Evolutionary conservation across 208 protist species (phyloP), one percentile per base, ranked within the genome.

Genomic region (Trypanosoma conorhini): DNA sequence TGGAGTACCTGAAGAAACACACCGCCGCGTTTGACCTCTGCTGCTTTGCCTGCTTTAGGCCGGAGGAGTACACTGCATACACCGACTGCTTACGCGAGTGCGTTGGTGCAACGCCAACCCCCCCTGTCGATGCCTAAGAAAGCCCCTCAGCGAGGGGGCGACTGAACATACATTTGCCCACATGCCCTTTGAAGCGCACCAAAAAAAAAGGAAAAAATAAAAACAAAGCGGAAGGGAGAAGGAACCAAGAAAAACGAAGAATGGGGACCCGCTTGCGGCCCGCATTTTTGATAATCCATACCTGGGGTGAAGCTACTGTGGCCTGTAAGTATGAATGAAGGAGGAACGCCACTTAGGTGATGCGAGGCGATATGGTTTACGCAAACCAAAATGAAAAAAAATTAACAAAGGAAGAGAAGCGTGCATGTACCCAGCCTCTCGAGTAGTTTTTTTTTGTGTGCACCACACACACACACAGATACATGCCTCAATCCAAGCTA

Each of bases 21-120:
- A 48, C 17, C 7, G 48, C 60, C 28, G 54, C 57, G 0, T 12
- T 91, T 8, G 85, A 87, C 62, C 38, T 80, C 31, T 78, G 85
- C 30, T 83, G 79, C 58, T 92, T 94, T 59, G 79, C 82, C 1
- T 89, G 79, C 57, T 93, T 89, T 74, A 60, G 56, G n/a, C 40
- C 59, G 8, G 60, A 72, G 17, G 80, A 88, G 67, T 74, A 75
- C 35, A 56, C 44, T 13, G 67, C 64, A 10, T 79, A 80, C 30
- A 42, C 33, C 22, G 30, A 31, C 28, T 72, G 72, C n/a, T 33
- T 88, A 26, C n/a, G 38, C 0, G 59, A 72, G 44, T 24, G 13
- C 19, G 13, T 51, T 54, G n/a, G 19, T 26, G 50, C 17, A 35
- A 22, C 24, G 8, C 26, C 33, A 33, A 26, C 15, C 33, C 31